These are phyloP conservation scores for Bertia moriformis DNA, from an alignment of 2,329 filamentous ascomycete genomes.

Conservation along the genomic window DNA sequence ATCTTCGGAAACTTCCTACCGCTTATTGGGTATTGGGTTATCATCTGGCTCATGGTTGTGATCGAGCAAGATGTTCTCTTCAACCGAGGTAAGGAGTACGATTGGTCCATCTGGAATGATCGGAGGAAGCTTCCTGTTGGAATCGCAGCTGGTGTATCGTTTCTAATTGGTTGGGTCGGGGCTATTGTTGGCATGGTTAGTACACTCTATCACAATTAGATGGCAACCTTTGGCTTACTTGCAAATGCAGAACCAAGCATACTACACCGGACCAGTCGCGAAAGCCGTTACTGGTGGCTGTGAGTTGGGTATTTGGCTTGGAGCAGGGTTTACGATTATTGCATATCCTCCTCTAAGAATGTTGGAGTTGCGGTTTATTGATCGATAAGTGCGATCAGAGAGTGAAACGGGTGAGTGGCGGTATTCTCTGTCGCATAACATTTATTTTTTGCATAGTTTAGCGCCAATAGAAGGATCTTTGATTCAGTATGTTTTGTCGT, in stretches of 20 bases:
- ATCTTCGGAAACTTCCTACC: constrained; percentile 27
- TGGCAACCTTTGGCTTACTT: neutral
- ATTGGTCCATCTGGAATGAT: constrained; percentile 24
- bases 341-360: neutral
- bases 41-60: constrained; percentile 23
- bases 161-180: neutral
- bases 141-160: constrained; percentile 13
- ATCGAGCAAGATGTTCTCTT: constrained; percentile 25
- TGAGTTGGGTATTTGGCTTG: neutral
- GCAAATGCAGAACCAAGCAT: neutral
- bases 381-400: too few species aligned
- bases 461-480: too few species aligned
- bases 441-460: too few species aligned
- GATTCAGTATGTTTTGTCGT: too few species aligned
- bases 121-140: constrained; percentile 20
- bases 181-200: neutral
- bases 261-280: neutral
- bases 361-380: neutral
- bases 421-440: too few species aligned
- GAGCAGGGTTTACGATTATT: neutral
- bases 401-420: too few species aligned
- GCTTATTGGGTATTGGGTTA: constrained; percentile 28
- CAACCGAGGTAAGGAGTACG: constrained; percentile 16
- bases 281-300: neutral
- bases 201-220: neutral